A percentile compares a stretch with the other conserved stretches of the same genome.
Conservation (phyloP, 2,329 filamentous ascomycete genomes). For the Fusarium armeniacum region DNA sequence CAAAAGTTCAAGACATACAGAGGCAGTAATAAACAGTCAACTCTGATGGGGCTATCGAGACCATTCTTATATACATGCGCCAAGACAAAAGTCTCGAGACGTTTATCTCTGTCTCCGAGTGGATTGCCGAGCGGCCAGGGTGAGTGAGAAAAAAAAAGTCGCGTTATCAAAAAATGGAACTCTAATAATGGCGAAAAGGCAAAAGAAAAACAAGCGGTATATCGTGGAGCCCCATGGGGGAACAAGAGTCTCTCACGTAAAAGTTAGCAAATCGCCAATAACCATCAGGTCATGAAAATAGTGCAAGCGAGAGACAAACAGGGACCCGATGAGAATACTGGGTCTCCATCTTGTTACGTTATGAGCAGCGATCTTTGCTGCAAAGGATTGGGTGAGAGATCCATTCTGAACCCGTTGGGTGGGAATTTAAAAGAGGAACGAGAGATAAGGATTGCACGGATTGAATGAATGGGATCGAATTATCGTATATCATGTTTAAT, state of each 20-base stretch:
- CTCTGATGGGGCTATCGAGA: background rate
- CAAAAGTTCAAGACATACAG: background rate
- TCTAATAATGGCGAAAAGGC: background rate
- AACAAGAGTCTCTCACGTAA: slow-evolving; percentile 40
- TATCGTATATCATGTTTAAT: background rate
- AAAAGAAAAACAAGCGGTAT: slow-evolving; percentile 17
- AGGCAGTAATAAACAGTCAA: slow-evolving; percentile 14
- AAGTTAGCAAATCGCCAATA: slow-evolving; percentile 41
- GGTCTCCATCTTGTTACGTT: slow-evolving; percentile 36
- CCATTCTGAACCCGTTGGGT: slow-evolving; percentile 6
- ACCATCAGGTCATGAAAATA: slow-evolving; percentile 41
- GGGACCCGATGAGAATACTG: slow-evolving; percentile 18
- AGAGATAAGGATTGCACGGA: slow-evolving; percentile 16
- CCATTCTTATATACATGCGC: slow-evolving; percentile 36
- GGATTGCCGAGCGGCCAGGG: slow-evolving; percentile 9
- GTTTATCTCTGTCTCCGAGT: slow-evolving; percentile 22
- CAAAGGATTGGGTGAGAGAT: background rate
- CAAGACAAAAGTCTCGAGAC: slow-evolving; percentile 29
- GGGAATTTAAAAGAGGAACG: slow-evolving; percentile 1
- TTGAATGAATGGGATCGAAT: background rate
- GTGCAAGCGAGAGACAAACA: slow-evolving; percentile 9
- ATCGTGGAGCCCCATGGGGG: slow-evolving; percentile 44
- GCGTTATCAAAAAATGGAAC: slow-evolving; percentile 24
- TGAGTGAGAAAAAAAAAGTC: background rate
- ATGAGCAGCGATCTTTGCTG: slow-evolving; percentile 41